Conservation (phyloP, 1,139 yeast species). For the Nadsonia commutata region DNA sequence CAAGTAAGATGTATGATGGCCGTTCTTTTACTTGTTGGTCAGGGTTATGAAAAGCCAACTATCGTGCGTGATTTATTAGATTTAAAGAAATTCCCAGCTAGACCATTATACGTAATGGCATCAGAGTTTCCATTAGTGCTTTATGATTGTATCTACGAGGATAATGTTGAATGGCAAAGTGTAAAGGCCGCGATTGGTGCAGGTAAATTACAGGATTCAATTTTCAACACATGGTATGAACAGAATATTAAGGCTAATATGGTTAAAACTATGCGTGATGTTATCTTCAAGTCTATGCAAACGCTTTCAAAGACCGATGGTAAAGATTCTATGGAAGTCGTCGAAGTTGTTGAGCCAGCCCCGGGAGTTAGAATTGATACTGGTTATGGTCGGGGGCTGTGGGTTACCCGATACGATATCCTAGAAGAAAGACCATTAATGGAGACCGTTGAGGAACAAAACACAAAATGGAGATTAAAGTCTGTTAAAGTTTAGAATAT, state of each 20-base stretch:
- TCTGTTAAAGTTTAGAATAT: background rate
- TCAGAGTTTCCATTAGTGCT: slow-evolving; percentile 80
- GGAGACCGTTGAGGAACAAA: background rate
- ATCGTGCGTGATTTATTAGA: slow-evolving; percentile 48
- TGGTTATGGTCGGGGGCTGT: background rate
- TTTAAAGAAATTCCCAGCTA: slow-evolving; percentile 40
- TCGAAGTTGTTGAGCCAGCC: background rate
- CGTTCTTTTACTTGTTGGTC: slow-evolving; percentile 65
- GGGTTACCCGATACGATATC: background rate
- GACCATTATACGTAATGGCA: slow-evolving; percentile 84
- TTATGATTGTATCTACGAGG: slow-evolving; percentile 66
- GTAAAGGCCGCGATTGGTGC: background rate
- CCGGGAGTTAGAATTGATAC: background rate
- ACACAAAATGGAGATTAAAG: background rate
- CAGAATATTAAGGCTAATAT: background rate
- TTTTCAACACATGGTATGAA: background rate
- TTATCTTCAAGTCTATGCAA: background rate
- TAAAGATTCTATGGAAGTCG: background rate
- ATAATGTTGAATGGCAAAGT: slow-evolving; percentile 44
- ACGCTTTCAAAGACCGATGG: background rate
- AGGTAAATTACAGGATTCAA: background rate
- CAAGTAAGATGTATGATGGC: slow-evolving; percentile 97
- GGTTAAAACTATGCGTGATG: background rate
- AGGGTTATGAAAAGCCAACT: slow-evolving; percentile 46
- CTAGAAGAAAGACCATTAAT: background rate